Conservation (phyloP, 1,284 basidiomycete species). For the Mycena sp. region DNA sequence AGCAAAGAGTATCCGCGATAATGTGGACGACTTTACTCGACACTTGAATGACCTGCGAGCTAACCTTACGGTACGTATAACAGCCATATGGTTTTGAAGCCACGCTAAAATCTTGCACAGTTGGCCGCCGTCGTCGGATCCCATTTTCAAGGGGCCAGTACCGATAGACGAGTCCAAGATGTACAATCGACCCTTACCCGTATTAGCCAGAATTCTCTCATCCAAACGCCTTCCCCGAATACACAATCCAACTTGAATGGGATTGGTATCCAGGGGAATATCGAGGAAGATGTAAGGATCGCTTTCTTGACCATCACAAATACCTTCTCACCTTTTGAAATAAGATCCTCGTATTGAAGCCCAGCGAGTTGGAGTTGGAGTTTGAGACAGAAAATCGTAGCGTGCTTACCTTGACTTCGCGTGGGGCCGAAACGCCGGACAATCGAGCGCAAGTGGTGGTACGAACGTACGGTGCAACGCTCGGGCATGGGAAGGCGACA, state of each 20-base stretch:
- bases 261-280: neutral
- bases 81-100: neutral
- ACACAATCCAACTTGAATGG: too few relatives aligned
- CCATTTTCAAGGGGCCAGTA: neutral
- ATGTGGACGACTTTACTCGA: neutral
- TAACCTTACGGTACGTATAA: neutral
- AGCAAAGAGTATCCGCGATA: slow-evolving; percentile 6
- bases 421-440: neutral
- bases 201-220: too few relatives aligned
- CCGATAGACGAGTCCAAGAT: neutral
- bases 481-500: neutral
- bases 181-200: neutral
- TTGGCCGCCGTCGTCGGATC: slow-evolving; percentile 6
- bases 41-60: neutral
- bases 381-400: neutral
- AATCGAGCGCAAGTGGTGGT: neutral
- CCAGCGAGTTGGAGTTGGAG: slow-evolving; percentile 5
- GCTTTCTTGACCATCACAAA: neutral
- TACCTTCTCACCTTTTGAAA: too few relatives aligned
- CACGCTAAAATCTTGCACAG: neutral
- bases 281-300: slow-evolving; percentile 7
- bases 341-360: slow-evolving; percentile 5
- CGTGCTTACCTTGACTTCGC: neutral
- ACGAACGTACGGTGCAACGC: neutral
- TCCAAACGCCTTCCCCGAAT: neutral